Evolutionary conservation across 2,329 filamentous ascomycete genomes (phyloP), one percentile per base, ranked within the genome.

Genomic region (Sarocladiaceae sp.): DNA sequence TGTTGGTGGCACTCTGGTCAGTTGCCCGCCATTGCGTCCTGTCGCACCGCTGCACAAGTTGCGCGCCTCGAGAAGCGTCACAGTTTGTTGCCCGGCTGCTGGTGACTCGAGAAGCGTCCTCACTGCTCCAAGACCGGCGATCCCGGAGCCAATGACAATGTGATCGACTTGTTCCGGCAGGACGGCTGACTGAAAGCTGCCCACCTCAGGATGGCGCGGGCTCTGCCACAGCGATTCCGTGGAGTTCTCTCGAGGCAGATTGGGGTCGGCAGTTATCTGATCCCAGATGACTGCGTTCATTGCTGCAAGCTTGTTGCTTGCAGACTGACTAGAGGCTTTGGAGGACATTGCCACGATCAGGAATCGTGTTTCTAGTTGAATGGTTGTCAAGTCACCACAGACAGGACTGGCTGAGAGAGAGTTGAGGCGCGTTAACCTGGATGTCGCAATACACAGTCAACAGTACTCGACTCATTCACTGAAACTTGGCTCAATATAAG

Each of bases 1-100:
- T 18, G 41, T 33, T 19, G 26, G 26, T 3, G 26, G 26, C 15
- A 33, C 13, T 19, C 26, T 19, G 3, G 27, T 43, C 11, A 48
- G 26, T 16, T 48, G 47, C 4, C 47, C 47, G 3, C 47, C 47
- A 23, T 48, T 48, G 6, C 47, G 39, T 15, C 47, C 47, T 5
- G 47, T 48, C 20, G 47, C 47, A 15, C 47, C 47, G 15, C 40
- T 44, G 24, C 37, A 42, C 2, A 43, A 18, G 15, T 29, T 27
- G 2, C 47, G 44, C 5, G 47, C 47, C 29, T 48, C 47, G 12
- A 48, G 26, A 16, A 48, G 21, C 13, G 45, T 44, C 7, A 48
- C 34, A 13, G 29, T 15, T 3, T 26, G 15, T 3, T 13, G 16
- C 13, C 19, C 34, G 6, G 44, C 33, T 20, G 11, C 21, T 16